A percentile compares a stretch with the other conserved stretches of the same genome.
phyloP scores from a whole-genome alignment of 352 stramenopile genomes.

The Stephanocyclus meneghinianus region DNA sequence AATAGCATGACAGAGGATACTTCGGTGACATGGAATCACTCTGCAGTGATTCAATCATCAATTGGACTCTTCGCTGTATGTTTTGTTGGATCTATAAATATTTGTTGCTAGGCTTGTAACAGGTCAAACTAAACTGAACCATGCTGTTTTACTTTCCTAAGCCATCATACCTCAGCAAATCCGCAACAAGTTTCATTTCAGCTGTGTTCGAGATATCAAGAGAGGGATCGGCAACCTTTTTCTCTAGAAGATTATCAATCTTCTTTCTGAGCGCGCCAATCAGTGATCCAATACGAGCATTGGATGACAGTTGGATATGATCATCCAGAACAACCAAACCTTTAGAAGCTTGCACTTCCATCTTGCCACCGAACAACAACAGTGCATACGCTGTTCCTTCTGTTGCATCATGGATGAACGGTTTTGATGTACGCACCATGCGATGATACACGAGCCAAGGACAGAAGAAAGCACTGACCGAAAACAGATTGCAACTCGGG shows the following conservation, averaged over 20 bases:
- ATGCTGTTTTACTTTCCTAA: constrained; percentile 23
- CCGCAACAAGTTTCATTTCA: constrained; percentile 74
- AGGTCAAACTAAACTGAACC: no score
- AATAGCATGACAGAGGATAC: no score
- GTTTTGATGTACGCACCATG: constrained; percentile 86
- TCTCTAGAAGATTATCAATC: constrained; percentile 69
- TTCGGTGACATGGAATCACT: no score
- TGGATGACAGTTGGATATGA: constrained; percentile 69
- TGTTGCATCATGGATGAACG: constrained; percentile 96
- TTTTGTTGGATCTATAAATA: no score
- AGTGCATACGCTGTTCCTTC: constrained; percentile 96
- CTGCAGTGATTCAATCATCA: no score
- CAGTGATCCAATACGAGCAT: constrained; percentile 76
- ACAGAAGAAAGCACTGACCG: constrained; percentile 90
- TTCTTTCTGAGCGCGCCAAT: constrained; percentile 70
- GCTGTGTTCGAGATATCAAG: constrained; percentile 62
- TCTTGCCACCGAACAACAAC: constrained; percentile 95
- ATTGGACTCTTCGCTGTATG: no score
- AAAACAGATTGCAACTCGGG: constrained; percentile 90
- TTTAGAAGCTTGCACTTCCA: constrained; percentile 75
- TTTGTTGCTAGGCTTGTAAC: no score
- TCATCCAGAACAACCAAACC: constrained; percentile 69
- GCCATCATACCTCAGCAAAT: constrained; percentile 51
- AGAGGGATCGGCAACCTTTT: constrained; percentile 68
- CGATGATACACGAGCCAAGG: constrained; percentile 95